Evolutionary conservation across 2,329 filamentous ascomycete species (phyloP), one percentile per base, ranked within the genome.

Genomic region (Sclerotinia minor): DNA sequence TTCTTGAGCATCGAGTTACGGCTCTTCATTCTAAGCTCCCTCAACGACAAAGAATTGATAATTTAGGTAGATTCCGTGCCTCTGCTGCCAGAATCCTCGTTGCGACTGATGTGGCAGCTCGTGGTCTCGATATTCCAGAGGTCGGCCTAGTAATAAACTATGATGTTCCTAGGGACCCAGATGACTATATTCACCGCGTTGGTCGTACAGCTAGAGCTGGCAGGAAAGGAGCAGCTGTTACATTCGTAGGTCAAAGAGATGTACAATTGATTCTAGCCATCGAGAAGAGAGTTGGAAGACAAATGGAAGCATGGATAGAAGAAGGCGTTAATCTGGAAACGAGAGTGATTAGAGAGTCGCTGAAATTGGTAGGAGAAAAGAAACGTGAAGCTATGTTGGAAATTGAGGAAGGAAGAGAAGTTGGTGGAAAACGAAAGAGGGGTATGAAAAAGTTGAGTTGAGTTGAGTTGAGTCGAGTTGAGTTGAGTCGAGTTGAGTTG

Each of bases 171-270:
- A 88, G 94, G n/a, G 92, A 97, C 76, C 92, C 94, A 3, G 94
- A 97, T 78, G 94, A 97, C 79, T 99, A 99, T 78, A 95, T 99
- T 72, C 95, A 99, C 81, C 88, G 95, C 17, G 94, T 97, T 63
- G 95, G 95, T 78, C 90, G 95, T 80, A 99, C 95, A 17, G 95
- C 95, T 4, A 89, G 95, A 85, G 95, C 95, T 0, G 95, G 95
- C 0, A 86, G 93, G 55, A 84, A 83, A 65, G 95, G 95, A 75
- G 89, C 93, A 72, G 88, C 91, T 6, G 87, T 97, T 21, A 96
- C 92, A 2, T 87, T 99, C 73, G 90, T 99, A 2, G 94, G 95
- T 2, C 94, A 98, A 83, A 85, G 94, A 68, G 95, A 99, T 78
- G 93, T 98, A 1, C 88, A 94, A 75, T 84, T 98, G 9, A 86